These are phyloP conservation scores for Trypanosoma platydactyli DNA, from an alignment of 208 protist genomes.

Conservation along the genomic window DNA sequence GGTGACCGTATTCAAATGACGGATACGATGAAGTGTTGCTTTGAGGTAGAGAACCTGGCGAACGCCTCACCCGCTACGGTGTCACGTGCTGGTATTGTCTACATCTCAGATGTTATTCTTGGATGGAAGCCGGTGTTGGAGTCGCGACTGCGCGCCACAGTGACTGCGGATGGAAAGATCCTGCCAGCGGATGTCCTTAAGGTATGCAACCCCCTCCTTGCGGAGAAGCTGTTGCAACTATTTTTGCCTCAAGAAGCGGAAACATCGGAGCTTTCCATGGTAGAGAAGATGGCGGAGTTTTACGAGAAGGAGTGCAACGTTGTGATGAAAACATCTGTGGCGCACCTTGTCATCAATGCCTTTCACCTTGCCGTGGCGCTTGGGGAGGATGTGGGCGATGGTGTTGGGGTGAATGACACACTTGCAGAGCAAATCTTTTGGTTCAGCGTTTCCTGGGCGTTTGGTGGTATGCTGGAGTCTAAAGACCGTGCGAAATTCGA, in stretches of 20 bases:
- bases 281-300: conserved; percentile 76
- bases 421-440: conserved; percentile 94
- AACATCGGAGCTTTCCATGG: conserved; percentile 41
- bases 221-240: conserved; percentile 76
- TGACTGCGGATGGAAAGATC: conserved; percentile 71
- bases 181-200: conserved; percentile 77
- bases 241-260: conserved; percentile 73
- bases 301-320: conserved; percentile 89
- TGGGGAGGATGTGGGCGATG: conserved; percentile 83
- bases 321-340: conserved; percentile 83
- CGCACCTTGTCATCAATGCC: conserved; percentile 89
- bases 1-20: conserved; percentile 97
- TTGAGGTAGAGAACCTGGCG: conserved; percentile 97
- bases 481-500: conserved; percentile 94
- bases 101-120: conserved; percentile 95
- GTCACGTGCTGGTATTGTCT: conserved; percentile 98
- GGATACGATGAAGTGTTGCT: conserved; percentile 96
- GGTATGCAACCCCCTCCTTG: conserved; percentile 70
- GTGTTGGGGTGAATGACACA: conserved; percentile 65
- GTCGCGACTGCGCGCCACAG: conserved; percentile 70
- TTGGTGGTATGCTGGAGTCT: conserved; percentile 94
- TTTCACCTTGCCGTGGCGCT: conserved; percentile 91
- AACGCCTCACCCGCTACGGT: conserved; percentile 99
- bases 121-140: conserved; percentile 92
- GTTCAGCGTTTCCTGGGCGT: conserved; percentile 93